Conservation (phyloP, 495 filamentous ascomycete species). For the Penicillium tannophilum region DNA sequence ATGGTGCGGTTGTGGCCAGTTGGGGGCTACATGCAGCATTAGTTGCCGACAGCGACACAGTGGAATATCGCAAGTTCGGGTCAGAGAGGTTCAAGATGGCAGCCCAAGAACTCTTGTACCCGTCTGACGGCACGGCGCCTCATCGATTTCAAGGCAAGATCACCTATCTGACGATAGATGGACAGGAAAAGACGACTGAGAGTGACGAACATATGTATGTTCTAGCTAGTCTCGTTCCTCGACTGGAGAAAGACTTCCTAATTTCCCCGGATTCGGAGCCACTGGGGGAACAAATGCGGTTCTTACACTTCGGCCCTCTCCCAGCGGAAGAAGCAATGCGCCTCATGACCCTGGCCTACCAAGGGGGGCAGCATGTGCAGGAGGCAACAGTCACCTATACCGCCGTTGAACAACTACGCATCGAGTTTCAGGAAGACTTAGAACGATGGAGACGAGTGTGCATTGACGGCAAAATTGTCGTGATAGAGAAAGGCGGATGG, state of each 20-base stretch:
- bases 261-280: constrained; percentile 73
- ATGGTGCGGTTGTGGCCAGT: constrained; percentile 81
- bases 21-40: constrained; percentile 88
- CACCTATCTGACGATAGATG: constrained; percentile 31
- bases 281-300: constrained; percentile 63
- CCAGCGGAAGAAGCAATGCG: constrained; percentile 65
- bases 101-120: constrained; percentile 69
- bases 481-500: constrained; percentile 68
- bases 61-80: constrained; percentile 72
- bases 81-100: constrained; percentile 79
- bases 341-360: constrained; percentile 75
- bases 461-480: constrained; percentile 84
- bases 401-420: constrained; percentile 59
- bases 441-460: constrained; percentile 81
- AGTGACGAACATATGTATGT: constrained; percentile 65
- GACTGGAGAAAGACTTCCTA: constrained; percentile 76
- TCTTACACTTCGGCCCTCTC: constrained; percentile 74
- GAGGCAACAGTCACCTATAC: constrained; percentile 66
- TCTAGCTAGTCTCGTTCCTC: constrained; percentile 71
- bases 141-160: constrained; percentile 72
- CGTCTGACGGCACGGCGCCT: constrained; percentile 55
- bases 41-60: constrained; percentile 85
- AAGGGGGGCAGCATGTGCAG: constrained; percentile 69
- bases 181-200: constrained; percentile 9
- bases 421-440: constrained; percentile 64